These are phyloP conservation scores for Pseudomicrostroma phylloplanum DNA, from an alignment of 1,284 basidiomycete species.

Conservation along the genomic window DNA sequence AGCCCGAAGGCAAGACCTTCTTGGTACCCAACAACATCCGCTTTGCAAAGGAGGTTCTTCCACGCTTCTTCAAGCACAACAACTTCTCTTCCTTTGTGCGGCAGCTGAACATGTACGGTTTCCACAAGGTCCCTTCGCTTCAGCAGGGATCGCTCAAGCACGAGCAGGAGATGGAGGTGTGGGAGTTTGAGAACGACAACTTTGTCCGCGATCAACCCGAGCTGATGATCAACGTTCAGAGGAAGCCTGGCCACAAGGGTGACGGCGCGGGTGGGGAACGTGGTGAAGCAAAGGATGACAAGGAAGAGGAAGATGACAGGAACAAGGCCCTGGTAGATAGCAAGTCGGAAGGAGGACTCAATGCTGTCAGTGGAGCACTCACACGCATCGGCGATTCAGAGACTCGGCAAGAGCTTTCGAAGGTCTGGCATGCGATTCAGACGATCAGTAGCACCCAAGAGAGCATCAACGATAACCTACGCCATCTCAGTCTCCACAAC, in stretches of 20 bases:
- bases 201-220: constrained; percentile 86
- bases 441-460: constrained; percentile 87
- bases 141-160: constrained; percentile 78
- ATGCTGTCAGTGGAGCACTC: constrained; percentile 12
- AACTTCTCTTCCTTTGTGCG: constrained; percentile 91
- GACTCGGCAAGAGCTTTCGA: constrained; percentile 34
- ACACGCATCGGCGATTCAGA: constrained; percentile 19
- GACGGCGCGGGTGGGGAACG: constrained; percentile 12
- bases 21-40: constrained; percentile 92
- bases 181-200: constrained; percentile 86
- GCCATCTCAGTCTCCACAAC: constrained; percentile 79
- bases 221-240: constrained; percentile 77
- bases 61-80: constrained; percentile 91
- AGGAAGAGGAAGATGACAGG: constrained; percentile 22
- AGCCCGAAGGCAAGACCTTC: constrained; percentile 80
- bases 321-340: background rate
- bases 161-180: constrained; percentile 68
- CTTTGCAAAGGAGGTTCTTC: constrained; percentile 82
- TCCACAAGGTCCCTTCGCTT: constrained; percentile 61
- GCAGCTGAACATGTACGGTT: constrained; percentile 77
- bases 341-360: constrained; percentile 1
- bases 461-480: constrained; percentile 77
- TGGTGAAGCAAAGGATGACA: constrained; percentile 34
- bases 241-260: constrained; percentile 55
- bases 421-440: constrained; percentile 71